Conservation (phyloP, 2,329 filamentous ascomycete species). For the Phoma sp. region DNA sequence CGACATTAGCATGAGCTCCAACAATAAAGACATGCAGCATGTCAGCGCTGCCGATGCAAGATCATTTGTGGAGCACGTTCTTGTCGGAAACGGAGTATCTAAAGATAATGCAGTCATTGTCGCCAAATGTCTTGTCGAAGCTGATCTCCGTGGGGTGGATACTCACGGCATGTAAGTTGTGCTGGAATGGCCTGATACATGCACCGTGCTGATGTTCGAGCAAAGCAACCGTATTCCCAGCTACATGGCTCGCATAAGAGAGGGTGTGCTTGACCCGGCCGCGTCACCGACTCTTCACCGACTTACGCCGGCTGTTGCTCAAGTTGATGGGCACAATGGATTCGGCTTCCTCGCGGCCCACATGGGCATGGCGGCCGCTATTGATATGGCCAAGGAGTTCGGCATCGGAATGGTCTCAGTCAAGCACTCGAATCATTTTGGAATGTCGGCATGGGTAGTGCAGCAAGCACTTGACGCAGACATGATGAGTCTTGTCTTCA, state of each 20-base stretch:
- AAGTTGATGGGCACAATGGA: constrained; percentile 71
- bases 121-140: constrained; percentile 72
- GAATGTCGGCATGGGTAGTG: constrained; percentile 82
- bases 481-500: constrained; percentile 68
- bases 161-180: constrained; percentile 68
- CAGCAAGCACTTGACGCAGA: constrained; percentile 75
- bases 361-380: constrained; percentile 69
- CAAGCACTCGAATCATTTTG: constrained; percentile 81
- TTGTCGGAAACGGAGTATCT: constrained; percentile 67
- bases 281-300: constrained; percentile 66
- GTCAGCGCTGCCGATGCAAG: constrained; percentile 30
- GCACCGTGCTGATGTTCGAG: constrained; percentile 7
- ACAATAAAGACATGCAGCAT: constrained; percentile 23
- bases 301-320: constrained; percentile 73
- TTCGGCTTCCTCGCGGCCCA: constrained; percentile 78
- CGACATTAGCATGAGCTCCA: constrained; percentile 4
- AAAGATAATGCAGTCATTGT: constrained; percentile 65
- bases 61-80: constrained; percentile 60
- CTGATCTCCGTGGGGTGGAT: constrained; percentile 79
- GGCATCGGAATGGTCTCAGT: constrained; percentile 80
- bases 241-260: constrained; percentile 75
- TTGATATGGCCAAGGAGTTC: constrained; percentile 67
- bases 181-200: constrained; percentile 2
- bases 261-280: constrained; percentile 69
- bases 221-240: constrained; percentile 71